Conservation (phyloP, 257 asterid genomes). For the Penstemon eatonii region DNA sequence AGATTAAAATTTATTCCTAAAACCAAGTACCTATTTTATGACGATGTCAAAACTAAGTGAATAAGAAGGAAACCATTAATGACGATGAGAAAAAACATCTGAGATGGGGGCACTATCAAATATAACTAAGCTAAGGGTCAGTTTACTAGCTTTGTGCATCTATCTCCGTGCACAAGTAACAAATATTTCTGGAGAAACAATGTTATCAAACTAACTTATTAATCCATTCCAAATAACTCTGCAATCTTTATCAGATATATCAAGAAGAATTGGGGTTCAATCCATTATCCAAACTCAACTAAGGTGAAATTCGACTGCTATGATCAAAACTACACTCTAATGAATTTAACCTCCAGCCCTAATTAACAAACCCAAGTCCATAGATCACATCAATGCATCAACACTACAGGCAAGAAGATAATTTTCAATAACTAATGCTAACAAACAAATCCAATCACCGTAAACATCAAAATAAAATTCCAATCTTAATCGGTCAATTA, state of each 20-base stretch:
- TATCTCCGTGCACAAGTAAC: too few relatives aligned
- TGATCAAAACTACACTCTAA: neutral
- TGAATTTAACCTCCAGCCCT: neutral
- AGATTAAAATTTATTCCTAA: neutral
- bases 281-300: neutral
- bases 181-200: too few relatives aligned
- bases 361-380: conserved; percentile 7
- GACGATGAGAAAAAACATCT: too few relatives aligned
- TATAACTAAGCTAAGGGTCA: too few relatives aligned
- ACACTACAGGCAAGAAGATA: neutral
- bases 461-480: neutral
- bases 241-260: neutral
- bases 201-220: too few relatives aligned
- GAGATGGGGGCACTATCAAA: too few relatives aligned
- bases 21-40: neutral
- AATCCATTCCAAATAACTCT: neutral
- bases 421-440: conserved; percentile 5
- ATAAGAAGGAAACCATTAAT: too few relatives aligned
- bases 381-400: neutral
- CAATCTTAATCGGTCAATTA: neutral
- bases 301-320: neutral
- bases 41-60: too few relatives aligned
- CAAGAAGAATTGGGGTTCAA: neutral
- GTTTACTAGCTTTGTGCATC: too few relatives aligned
- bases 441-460: neutral